Evolutionary conservation across 139 green algal genomes (phyloP).

Genomic region (Picochlorum costavermella): DNA sequence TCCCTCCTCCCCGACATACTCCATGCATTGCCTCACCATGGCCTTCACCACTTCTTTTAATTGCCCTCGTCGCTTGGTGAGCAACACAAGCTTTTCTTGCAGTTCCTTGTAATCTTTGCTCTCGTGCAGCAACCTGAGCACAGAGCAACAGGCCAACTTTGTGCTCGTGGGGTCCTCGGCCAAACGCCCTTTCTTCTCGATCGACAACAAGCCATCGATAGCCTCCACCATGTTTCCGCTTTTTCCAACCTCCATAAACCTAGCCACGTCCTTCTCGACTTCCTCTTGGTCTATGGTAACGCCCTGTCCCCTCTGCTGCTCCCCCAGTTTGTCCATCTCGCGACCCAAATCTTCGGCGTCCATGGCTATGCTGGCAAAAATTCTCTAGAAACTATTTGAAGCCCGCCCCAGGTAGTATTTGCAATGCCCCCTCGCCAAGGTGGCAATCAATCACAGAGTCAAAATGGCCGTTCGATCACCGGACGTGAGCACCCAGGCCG

Average conservation of each 20-base stretch:
- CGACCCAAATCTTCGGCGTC: constrained; percentile 17
- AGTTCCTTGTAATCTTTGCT: constrained; percentile 78
- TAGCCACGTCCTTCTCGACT: constrained; percentile 18
- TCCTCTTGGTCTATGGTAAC: constrained; percentile 2
- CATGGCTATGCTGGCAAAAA: not conserved
- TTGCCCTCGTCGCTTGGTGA: constrained; percentile 94
- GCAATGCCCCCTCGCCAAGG: not conserved
- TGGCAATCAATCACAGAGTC: constrained; percentile 1
- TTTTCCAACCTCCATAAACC: constrained; percentile 7
- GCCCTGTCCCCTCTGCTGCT: constrained; percentile 16
- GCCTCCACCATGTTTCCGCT: constrained; percentile 23
- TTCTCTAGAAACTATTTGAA: not conserved
- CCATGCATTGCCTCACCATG: constrained; percentile 86
- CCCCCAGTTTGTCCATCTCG: constrained; percentile 13
- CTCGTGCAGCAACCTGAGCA: constrained; percentile 72
- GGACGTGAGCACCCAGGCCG: not conserved
- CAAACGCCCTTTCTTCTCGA: constrained; percentile 79
- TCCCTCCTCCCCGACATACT: constrained; percentile 65
- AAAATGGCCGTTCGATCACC: not conserved
- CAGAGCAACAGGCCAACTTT: constrained; percentile 60
- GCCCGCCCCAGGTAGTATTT: not conserved
- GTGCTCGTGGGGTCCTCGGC: constrained; percentile 77
- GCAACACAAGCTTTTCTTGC: constrained; percentile 86
- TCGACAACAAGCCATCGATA: constrained; percentile 65
- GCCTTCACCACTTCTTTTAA: constrained; percentile 86